phyloP scores from a whole-genome alignment of 2,329 filamentous ascomycete species.

The Huntiella abstrusa region DNA sequence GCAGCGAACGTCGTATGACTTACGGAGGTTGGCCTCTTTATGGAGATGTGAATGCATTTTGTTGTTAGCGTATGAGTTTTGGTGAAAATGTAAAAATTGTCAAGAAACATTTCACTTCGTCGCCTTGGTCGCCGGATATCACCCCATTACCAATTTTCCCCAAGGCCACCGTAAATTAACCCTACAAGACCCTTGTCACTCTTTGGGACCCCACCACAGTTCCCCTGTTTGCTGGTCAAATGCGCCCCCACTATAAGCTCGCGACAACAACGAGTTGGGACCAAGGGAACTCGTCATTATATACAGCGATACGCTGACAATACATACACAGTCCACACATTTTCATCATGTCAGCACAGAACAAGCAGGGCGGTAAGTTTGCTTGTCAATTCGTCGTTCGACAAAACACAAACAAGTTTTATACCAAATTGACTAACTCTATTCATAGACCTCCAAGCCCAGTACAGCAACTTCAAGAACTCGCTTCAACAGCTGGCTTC shows the following conservation, averaged over 20 bases:
- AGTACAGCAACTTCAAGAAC: constrained; percentile 61
- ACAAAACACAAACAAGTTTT: neutral
- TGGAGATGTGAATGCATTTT: constrained; percentile 95
- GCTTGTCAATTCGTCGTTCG: neutral
- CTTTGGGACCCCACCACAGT: neutral
- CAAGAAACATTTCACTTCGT: neutral
- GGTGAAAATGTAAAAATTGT: no score
- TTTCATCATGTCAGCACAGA: constrained; percentile 29
- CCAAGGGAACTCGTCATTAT: no score
- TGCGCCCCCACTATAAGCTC: neutral
- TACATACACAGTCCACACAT: neutral
- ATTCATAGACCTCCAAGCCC: constrained; percentile 51
- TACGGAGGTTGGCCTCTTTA: constrained; percentile 44
- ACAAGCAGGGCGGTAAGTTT: constrained; percentile 51
- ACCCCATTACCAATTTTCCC: neutral
- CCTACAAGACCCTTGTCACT: neutral
- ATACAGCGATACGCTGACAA: neutral
- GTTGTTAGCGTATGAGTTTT: constrained; percentile 6
- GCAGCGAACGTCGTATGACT: neutral
- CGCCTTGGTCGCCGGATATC: neutral
- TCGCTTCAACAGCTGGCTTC: constrained; percentile 79
- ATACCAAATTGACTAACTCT: constrained; percentile 8
- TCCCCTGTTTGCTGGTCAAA: neutral
- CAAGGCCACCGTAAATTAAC: neutral
- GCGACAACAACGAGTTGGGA: no score